Base-by-base conservation (phyloP, 108 stramenopile genomes). In the Parmales sp. region DNA sequence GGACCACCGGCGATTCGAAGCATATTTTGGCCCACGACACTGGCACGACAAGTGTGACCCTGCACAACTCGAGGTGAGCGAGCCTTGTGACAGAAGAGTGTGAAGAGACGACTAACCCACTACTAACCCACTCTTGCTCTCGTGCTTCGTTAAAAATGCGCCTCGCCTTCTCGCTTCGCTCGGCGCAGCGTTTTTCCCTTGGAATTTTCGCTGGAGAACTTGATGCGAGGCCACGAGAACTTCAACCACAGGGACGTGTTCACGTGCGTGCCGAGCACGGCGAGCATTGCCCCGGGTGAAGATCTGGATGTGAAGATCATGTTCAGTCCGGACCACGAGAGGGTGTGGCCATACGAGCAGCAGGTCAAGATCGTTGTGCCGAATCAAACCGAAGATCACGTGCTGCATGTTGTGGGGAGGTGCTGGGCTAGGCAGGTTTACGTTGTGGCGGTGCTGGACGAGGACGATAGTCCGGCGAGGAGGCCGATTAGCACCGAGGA, bases 241-340 rank as follows among this genome's bases (percentile, higher is more conserved):
- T 43, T 43, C 45, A 77, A 77, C 65, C 45, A 74, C 26, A n/a
- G 16, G 22, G 73, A 75, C 67, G 73, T 39, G 13, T 25, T 18
- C 25, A 68, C 72, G 29, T 9, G 72, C 22, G 37, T 50, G 16
- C 78, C 75, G 39, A 20, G 38, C 37, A 48, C 67, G 63, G 73
- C 64, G 0, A 48, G 43, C 39, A 64, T 79, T 28, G 48, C 68
- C 8, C 72, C 78, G 11, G 75, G 75, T 1, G 76, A 65, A 18
- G 38, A 41, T 28, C 44, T 54, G 2, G 46, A 54, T 5, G 69
- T 76, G 2, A 41, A 45, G 26, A 50, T 73, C 6, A 39, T 37
- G 25, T 79, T 79, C 63, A 39, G 54, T 41, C 76, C 78, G 31
- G 78, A 79, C 44, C 73, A 76, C 36, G 54, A 22, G 5, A 72